Percentiles rank a stretch among this genome's conserved stretches.
phyloP scores from a whole-genome alignment of 1,139 yeast species.

The Saccharomyces uvarum region DNA sequence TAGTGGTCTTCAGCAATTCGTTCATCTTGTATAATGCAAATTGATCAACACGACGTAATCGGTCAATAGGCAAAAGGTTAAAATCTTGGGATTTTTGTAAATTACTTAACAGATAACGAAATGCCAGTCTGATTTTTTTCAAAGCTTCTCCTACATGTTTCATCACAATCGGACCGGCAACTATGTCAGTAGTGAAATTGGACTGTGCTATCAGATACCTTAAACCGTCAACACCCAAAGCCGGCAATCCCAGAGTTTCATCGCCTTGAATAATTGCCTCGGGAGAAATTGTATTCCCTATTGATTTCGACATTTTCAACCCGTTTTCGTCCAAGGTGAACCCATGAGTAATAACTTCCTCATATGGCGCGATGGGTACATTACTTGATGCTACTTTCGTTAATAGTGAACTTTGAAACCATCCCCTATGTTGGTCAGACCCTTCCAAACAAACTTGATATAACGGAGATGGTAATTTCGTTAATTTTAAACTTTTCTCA shows the following conservation, averaged over 20 bases:
- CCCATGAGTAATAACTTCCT: slow-evolving; percentile 80
- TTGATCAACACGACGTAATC: slow-evolving; percentile 54
- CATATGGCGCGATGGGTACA: slow-evolving; percentile 54
- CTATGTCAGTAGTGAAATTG: slow-evolving; percentile 75
- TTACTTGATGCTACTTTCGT: slow-evolving; percentile 55
- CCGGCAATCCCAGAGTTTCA: slow-evolving; percentile 46
- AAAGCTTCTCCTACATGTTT: slow-evolving; percentile 70
- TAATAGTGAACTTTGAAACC: slow-evolving; percentile 92
- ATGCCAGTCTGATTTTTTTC: slow-evolving; percentile 76
- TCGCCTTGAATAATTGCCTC: slow-evolving; percentile 59
- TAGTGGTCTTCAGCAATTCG: slow-evolving; percentile 40
- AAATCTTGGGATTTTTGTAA: slow-evolving; percentile 36
- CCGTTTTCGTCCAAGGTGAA: slow-evolving; percentile 82
- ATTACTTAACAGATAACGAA: slow-evolving; percentile 75
- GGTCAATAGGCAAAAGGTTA: slow-evolving; percentile 21
- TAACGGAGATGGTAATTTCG: slow-evolving; percentile 32
- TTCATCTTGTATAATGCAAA: slow-evolving; percentile 51
- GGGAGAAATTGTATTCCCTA: slow-evolving; percentile 78
- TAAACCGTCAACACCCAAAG: slow-evolving; percentile 86
- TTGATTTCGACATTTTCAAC: slow-evolving; percentile 86
- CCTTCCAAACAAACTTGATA: slow-evolving; percentile 90
- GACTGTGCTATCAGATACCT: slow-evolving; percentile 88
- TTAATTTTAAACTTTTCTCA: slow-evolving; percentile 24
- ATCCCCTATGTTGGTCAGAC: slow-evolving; percentile 94
- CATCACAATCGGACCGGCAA: slow-evolving; percentile 64